Base-by-base conservation (phyloP, 768 basidiomycete genomes). In the Coprinopsis cinerea region DNA sequence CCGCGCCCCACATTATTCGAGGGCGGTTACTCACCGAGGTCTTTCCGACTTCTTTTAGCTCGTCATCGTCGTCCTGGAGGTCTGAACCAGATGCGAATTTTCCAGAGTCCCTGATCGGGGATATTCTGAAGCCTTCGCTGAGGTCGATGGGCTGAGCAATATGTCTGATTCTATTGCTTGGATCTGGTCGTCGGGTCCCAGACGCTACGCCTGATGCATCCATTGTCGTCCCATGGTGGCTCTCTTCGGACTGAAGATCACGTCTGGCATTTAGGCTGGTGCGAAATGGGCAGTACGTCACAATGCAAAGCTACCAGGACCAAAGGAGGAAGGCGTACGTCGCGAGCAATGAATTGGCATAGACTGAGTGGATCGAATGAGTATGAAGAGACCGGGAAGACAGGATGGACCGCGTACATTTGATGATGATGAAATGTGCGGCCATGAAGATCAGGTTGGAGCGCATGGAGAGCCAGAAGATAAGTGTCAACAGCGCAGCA, bases 361-460 rank as follows among this genome's bases (percentile, higher is more conserved):
- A 78, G 35, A 77, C 76, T 78, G 35, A 11, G 9, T 9, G 13
- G 24, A 28, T 24, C 45, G 40, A 14, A 49, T 28, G 14, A 51
- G 28, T n/a, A 24, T n/a, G 35, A 34, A 18, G 36, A 10, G 20
- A 3, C 13, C 15, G 3, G 14, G 30, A 14, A 3, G n/a, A 9
- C 22, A 10, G n/a, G n/a, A 18, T 10, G 11, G 6, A 6, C 9
- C 27, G 57, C 65, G 51, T 51, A 75, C 74, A 55, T 55, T 76
- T 76, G 44, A 67, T 65, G 36, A 76, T 74, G n/a, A 76, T 64
- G 50, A 76, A 75, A 57, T 76, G 74, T 17, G 76, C 55, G 14
- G 71, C 74, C 69, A 76, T 66, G 51, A 76, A 76, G 27, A 76
- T 58, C 3, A 76, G 65, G 46, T 74, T 76, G 22, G 57, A 25